Conservation (phyloP, 2,329 filamentous ascomycete species). For the Pyrenophora teres region DNA sequence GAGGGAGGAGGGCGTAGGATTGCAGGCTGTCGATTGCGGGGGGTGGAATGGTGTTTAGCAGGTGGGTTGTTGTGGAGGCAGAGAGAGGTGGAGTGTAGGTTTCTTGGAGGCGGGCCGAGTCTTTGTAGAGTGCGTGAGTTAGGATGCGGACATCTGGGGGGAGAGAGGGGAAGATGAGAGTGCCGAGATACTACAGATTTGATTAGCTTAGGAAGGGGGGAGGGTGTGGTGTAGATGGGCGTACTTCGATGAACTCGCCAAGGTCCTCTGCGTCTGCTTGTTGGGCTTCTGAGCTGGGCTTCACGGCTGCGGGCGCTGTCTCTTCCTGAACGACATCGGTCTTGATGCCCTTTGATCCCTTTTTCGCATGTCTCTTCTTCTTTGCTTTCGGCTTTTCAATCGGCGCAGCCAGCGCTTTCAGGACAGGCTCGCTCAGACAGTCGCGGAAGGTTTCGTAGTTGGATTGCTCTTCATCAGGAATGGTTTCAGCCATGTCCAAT, state of each 20-base stretch:
- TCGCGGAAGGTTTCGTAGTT: slow-evolving; percentile 76
- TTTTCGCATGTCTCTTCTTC: slow-evolving; percentile 46
- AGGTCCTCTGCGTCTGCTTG: slow-evolving; percentile 66
- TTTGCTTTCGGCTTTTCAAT: slow-evolving; percentile 52
- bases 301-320: slow-evolving; percentile 4
- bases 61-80: slow-evolving; percentile 53
- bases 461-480: slow-evolving; percentile 46
- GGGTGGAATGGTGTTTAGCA: slow-evolving; percentile 60
- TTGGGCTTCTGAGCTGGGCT: slow-evolving; percentile 25
- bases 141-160: slow-evolving; percentile 65
- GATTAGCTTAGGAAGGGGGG: slow-evolving; percentile 1
- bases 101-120: slow-evolving; percentile 55
- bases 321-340: slow-evolving; percentile 11
- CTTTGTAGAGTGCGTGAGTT: slow-evolving; percentile 62
- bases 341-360: slow-evolving; percentile 38
- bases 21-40: slow-evolving; percentile 68
- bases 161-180: slow-evolving; percentile 69
- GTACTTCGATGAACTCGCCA: slow-evolving; percentile 75
- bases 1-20: slow-evolving; percentile 67
- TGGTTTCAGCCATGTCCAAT: slow-evolving; percentile 35
- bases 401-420: slow-evolving; percentile 61
- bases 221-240: neutral
- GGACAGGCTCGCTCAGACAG: slow-evolving; percentile 70
- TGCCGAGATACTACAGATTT: slow-evolving; percentile 65
- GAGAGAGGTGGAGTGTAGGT: slow-evolving; percentile 65